A percentile compares a stretch with the other conserved stretches of the same genome.
These are phyloP conservation scores for Fusarium sororula DNA, from an alignment of 2,329 filamentous ascomycete genomes.

Conservation along the genomic window DNA sequence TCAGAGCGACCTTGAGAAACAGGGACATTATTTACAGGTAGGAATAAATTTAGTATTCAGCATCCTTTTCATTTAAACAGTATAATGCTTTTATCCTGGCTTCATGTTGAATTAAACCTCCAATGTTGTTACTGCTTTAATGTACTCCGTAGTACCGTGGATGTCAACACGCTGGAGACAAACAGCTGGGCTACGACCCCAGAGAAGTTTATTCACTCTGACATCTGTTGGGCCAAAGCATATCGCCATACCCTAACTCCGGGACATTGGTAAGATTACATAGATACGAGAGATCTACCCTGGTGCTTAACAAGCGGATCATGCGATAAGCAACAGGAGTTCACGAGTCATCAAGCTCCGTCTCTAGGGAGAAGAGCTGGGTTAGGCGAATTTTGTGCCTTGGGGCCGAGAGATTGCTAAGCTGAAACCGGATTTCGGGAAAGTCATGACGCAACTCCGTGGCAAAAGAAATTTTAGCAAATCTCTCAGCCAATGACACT, in stretches of 20 bases:
- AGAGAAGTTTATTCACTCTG: background rate
- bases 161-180: fast-evolving
- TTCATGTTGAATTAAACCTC: background rate
- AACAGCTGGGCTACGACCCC: background rate
- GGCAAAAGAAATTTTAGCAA: background rate
- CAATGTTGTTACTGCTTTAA: fast-evolving
- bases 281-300: constrained; percentile 23
- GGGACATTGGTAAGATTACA: background rate
- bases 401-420: background rate
- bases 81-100: fast-evolving
- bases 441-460: constrained; percentile 14
- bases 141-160: too few relatives aligned
- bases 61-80: fast-evolving
- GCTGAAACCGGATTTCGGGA: constrained; percentile 13
- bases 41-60: too few relatives aligned
- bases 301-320: constrained; percentile 20
- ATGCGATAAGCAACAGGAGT: constrained; percentile 12
- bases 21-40: background rate
- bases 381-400: background rate
- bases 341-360: constrained; percentile 1
- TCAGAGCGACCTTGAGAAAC: background rate
- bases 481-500: background rate
- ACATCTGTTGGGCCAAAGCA: background rate
- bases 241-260: constrained; percentile 1
- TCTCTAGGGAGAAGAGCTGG: background rate